Base-by-base conservation (phyloP, 306 rosid species). In the Nissolia schottii region DNA sequence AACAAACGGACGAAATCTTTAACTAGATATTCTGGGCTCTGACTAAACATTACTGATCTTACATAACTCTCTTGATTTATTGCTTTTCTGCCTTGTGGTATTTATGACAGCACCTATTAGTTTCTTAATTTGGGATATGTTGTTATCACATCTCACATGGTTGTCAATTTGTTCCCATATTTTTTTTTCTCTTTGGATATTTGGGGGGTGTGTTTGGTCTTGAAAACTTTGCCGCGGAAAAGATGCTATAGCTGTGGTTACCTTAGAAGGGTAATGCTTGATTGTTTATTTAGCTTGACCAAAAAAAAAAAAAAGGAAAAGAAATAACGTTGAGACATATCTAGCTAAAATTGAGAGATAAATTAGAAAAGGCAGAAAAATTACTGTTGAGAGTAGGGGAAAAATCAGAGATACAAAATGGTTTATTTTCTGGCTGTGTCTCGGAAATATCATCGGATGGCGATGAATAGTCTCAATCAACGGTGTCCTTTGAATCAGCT, bases 401-500 rank as follows among this genome's bases (percentile, higher is more conserved):
- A 48, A 59, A 58, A 67, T 37, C 14, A 50, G 80, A 51, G 79
- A 74, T 67, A 13, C 66, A 67, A 67, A 80, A 69, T 67, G 84
- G 55, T 70, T 67, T 41, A 59, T 64, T 80, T 75, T 43, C 50
- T 70, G 85, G 71, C n/a, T n/a, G n/a, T 64, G 64, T 69, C 66
- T 85, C 54, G 95, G 95, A 86, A 88, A 82, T 86, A 82, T 82
- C 74, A 82, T 71, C 15, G 80, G 82, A 80, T 81, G 82, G 93
- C 64, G 91, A 81, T 91, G 99, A 91, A 83, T 89, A 76, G 99
- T 91, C 99, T 27, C 76, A 46, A 67, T 95, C 97, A 84, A 78
- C n/a, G 74, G 89, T 78, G 97, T 91, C 96, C 97, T 89, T 94
- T 78, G 96, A 89, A 91, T 94, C 97, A 86, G 96, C 89, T 87